Percentiles rank a stretch among this genome's conserved stretches.
Evolutionary conservation across 2,329 filamentous ascomycete species (phyloP).

Genomic region (Albophoma yamanashiensis): DNA sequence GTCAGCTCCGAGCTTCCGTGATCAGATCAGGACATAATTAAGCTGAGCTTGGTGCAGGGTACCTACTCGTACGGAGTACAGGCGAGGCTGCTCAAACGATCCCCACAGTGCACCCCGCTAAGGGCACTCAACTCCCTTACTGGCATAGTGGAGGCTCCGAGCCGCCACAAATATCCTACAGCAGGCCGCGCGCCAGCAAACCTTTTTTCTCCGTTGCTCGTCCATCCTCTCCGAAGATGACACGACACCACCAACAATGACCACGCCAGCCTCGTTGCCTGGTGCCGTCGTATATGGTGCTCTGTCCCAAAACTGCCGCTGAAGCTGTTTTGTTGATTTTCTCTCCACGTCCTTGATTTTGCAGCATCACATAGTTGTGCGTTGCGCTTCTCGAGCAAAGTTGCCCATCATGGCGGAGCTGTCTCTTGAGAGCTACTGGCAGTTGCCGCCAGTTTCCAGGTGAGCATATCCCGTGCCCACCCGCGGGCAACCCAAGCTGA

Average conservation of each 20-base stretch:
- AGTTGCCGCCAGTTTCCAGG: constrained; percentile 30
- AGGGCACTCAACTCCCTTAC: constrained; percentile 3
- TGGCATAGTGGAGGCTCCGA: constrained; percentile 7
- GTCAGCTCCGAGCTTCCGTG: not conserved
- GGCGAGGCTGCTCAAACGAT: too few species aligned
- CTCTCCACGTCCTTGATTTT: not conserved
- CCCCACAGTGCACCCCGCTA: constrained; percentile 7
- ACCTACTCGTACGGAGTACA: too few species aligned
- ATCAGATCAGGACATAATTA: not conserved
- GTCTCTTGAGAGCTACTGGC: constrained; percentile 24
- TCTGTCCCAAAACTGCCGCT: constrained; percentile 4
- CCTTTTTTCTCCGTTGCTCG: constrained; percentile 5
- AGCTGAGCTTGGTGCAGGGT: not conserved
- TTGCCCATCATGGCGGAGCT: constrained; percentile 21
- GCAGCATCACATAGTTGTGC: constrained; percentile 1
- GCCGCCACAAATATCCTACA: not conserved
- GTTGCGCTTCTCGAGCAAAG: constrained; percentile 14
- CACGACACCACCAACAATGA: constrained; percentile 24
- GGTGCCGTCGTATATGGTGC: constrained; percentile 11
- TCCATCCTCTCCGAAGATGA: constrained; percentile 18
- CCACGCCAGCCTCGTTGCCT: constrained; percentile 16
- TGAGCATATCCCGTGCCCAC: constrained; percentile 16
- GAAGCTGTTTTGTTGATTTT: constrained; percentile 8
- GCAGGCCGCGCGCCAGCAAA: constrained; percentile 3
- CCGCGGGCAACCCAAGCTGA: constrained; percentile 8